phyloP scores from a whole-genome alignment of 495 filamentous ascomycete genomes.

The Podospora pseudoanserina region DNA sequence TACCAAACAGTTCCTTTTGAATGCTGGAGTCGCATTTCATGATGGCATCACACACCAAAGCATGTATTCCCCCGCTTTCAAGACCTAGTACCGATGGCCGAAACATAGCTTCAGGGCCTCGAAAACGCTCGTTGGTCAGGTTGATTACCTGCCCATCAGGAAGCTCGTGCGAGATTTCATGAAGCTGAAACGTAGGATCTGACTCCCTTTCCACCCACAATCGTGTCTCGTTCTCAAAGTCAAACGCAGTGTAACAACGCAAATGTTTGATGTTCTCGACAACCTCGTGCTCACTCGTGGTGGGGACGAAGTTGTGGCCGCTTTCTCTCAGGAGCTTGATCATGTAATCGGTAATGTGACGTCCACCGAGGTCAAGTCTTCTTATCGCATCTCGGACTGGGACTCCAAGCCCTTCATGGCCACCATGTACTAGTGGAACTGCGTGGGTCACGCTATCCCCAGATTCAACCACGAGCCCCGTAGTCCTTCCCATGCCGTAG shows the following conservation, averaged over 20 bases:
- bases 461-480: slow-evolving; percentile 99
- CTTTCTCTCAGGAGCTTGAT: slow-evolving; percentile 99
- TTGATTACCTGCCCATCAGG: slow-evolving; percentile 99
- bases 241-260: slow-evolving; percentile 98
- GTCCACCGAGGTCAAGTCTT: slow-evolving; percentile 99
- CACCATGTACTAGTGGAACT: slow-evolving; percentile 94
- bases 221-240: slow-evolving; percentile 99
- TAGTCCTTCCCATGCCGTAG: slow-evolving; percentile 99
- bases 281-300: slow-evolving; percentile 99
- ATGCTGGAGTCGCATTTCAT: slow-evolving; percentile 99
- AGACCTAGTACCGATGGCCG: slow-evolving; percentile 97
- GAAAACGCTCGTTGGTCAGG: slow-evolving; percentile 99
- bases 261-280: slow-evolving; percentile 99
- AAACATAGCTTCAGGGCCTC: slow-evolving; percentile 98
- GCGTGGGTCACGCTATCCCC: slow-evolving; percentile 99
- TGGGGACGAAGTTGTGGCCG: slow-evolving; percentile 92
- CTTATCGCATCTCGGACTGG: slow-evolving; percentile 98
- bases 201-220: slow-evolving; percentile 76
- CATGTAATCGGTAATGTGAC: slow-evolving; percentile 99
- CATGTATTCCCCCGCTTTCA: slow-evolving; percentile 97
- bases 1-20: slow-evolving; percentile 98
- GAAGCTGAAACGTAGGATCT: slow-evolving; percentile 54
- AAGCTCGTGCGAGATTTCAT: slow-evolving; percentile 99
- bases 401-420: slow-evolving; percentile 53
- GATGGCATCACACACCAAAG: slow-evolving; percentile 99